These are phyloP conservation scores for Daldinia sp. DNA, from an alignment of 2,329 filamentous ascomycete species.

Conservation along the genomic window DNA sequence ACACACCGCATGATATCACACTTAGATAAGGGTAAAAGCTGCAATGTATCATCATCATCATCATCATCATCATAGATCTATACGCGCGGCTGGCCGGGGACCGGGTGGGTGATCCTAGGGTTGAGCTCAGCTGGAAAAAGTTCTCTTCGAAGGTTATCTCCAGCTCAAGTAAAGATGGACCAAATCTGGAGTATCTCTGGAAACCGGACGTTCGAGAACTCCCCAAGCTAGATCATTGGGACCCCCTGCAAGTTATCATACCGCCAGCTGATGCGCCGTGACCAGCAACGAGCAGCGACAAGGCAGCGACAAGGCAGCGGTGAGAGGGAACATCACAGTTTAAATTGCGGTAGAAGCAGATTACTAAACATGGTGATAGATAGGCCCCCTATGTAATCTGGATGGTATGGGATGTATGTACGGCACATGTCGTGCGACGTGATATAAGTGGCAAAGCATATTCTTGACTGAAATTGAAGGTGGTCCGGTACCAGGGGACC, in stretches of 20 bases:
- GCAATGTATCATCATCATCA: slow-evolving; percentile 4
- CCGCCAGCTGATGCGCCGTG: slow-evolving; percentile 15
- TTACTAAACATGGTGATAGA: not conserved
- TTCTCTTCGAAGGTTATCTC: slow-evolving; percentile 8
- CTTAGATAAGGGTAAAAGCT: slow-evolving; percentile 3
- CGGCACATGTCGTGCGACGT: slow-evolving; percentile 20
- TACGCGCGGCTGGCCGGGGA: slow-evolving; percentile 3
- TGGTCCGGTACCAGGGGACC: not conserved
- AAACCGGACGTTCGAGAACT: slow-evolving; percentile 14
- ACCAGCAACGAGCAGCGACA: slow-evolving; percentile 9
- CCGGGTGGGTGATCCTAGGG: not conserved
- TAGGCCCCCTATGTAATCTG: not conserved
- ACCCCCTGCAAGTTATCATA: slow-evolving; percentile 20
- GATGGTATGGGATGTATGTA: slow-evolving; percentile 7
- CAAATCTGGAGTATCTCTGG: slow-evolving; percentile 16
- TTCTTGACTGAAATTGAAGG: slow-evolving; percentile 22
- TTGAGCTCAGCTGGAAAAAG: slow-evolving; percentile 18
- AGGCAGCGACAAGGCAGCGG: slow-evolving; percentile 8
- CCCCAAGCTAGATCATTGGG: slow-evolving; percentile 15
- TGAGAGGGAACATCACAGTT: slow-evolving; percentile 3
- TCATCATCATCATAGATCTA: slow-evolving; percentile 9
- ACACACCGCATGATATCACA: slow-evolving; percentile 25
- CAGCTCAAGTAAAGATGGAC: slow-evolving; percentile 28
- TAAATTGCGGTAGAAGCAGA: not conserved
- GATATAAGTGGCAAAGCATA: slow-evolving; percentile 1